These are phyloP conservation scores for Neurospora terricola DNA, from an alignment of 495 filamentous ascomycete species.

Conservation along the genomic window DNA sequence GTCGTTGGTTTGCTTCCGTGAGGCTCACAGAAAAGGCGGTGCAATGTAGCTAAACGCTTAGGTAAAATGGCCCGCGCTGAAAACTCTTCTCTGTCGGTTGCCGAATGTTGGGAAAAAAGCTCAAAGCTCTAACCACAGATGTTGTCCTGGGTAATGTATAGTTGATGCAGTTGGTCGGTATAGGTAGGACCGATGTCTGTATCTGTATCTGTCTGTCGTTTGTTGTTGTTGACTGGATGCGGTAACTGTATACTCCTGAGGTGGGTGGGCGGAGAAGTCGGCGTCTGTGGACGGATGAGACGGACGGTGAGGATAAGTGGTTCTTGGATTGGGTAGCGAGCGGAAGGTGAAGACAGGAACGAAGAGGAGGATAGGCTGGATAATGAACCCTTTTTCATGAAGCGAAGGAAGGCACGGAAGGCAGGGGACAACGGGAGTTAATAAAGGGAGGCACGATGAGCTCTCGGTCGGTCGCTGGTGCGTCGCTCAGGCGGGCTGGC, in stretches of 20 bases:
- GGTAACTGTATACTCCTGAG: background rate
- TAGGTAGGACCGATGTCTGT: background rate
- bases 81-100: background rate
- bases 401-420: slow-evolving; percentile 1
- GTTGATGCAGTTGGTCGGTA: background rate
- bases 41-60: background rate
- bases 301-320: background rate
- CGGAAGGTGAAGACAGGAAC: background rate
- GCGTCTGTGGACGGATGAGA: background rate
- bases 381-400: background rate
- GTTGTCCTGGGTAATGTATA: background rate
- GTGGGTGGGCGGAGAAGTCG: background rate
- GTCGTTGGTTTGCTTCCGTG: background rate
- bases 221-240: background rate
- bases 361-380: background rate
- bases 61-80: background rate
- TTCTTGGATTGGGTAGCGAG: background rate
- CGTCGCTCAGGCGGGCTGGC: background rate
- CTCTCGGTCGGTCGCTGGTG: slow-evolving; percentile 2
- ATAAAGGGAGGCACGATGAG: slow-evolving; percentile 8
- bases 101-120: background rate
- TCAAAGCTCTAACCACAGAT: background rate
- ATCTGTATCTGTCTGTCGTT: background rate
- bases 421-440: slow-evolving; percentile 5
- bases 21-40: background rate